phyloP scores from a whole-genome alignment of 2,329 filamentous ascomycete genomes.

The Neopestalotiopsis sp. region DNA sequence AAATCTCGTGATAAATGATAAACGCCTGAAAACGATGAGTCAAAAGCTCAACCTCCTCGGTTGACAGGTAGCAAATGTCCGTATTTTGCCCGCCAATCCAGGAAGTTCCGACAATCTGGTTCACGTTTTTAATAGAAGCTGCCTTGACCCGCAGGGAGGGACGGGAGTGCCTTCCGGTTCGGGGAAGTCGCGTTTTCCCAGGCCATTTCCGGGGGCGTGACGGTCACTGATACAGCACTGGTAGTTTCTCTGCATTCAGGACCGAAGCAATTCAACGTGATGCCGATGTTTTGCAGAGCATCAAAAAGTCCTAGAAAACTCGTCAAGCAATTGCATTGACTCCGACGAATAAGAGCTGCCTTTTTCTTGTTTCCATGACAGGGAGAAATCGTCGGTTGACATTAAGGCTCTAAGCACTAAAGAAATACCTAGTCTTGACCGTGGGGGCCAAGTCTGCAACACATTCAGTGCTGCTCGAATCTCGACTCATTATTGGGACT shows the following conservation, averaged over 20 bases:
- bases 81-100: constrained; percentile 20
- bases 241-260: neutral
- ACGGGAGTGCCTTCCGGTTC: constrained; percentile 18
- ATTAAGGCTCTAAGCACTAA: neutral
- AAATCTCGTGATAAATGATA: too few species aligned
- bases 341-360: neutral
- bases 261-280: neutral
- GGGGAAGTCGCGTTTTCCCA: neutral
- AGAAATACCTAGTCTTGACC: neutral
- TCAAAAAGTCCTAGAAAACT: neutral
- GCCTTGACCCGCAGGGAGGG: constrained; percentile 25
- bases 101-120: constrained; percentile 38
- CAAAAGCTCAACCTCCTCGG: neutral
- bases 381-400: neutral
- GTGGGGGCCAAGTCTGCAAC: neutral
- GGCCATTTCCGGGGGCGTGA: neutral
- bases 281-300: neutral
- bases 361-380: neutral
- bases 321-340: neutral
- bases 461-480: neutral
- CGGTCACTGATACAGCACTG: neutral
- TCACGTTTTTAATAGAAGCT: constrained; percentile 31
- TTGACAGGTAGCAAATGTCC: neutral
- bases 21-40: neutral
- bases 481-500: neutral